Evolutionary conservation across 169 alveolate genomes (phyloP).

Genomic region (Theileria parva): DNA sequence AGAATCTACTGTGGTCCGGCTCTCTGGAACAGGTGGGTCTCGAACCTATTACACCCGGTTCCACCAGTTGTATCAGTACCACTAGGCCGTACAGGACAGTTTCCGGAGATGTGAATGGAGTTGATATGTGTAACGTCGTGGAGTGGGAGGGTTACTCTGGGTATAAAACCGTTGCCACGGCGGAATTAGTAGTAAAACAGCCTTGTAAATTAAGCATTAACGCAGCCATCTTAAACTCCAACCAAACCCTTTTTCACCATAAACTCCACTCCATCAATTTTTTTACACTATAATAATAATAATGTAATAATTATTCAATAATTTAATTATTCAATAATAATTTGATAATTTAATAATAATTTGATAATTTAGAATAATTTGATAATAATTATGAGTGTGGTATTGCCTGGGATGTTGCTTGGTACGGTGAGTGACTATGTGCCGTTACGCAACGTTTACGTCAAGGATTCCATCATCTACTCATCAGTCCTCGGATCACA

Average conservation of each 20-base stretch:
- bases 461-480: slow-evolving; percentile 15
- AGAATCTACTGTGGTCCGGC: slow-evolving; percentile 30
- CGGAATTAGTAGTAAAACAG: slow-evolving; percentile 11
- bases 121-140: background rate
- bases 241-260: slow-evolving; percentile 38
- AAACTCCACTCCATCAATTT: slow-evolving; percentile 23
- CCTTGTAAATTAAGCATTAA: slow-evolving; percentile 15
- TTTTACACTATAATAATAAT: background rate
- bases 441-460: slow-evolving; percentile 41
- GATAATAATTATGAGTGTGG: no score
- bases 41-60: slow-evolving; percentile 7
- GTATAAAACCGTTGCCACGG: slow-evolving; percentile 22
- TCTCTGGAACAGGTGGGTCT: slow-evolving; percentile 42
- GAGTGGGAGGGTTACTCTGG: background rate
- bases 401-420: slow-evolving; percentile 47
- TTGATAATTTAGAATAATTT: no score
- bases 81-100: background rate
- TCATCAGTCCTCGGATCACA: slow-evolving; percentile 49
- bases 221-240: slow-evolving; percentile 27
- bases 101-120: background rate
- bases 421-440: slow-evolving; percentile 16
- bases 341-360: no score
- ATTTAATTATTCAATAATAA: no score
- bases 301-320: background rate
- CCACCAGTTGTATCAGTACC: background rate